Evolutionary conservation across 2,329 filamentous ascomycete species (phyloP).

Genomic region (Talaromyces funiculosus): DNA sequence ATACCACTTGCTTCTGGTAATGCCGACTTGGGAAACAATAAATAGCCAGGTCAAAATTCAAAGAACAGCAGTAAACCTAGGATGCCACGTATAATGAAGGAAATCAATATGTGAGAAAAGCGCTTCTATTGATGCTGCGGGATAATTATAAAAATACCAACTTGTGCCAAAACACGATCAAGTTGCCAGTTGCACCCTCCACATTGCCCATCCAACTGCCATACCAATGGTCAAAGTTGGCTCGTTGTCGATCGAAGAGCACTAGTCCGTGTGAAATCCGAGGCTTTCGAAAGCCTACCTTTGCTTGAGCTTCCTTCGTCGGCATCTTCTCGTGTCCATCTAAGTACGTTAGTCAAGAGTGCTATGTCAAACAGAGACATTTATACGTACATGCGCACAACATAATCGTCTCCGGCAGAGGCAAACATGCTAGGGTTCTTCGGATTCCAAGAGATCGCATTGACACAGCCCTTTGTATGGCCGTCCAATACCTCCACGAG

Average conservation of each 20-base stretch:
- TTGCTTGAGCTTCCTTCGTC: constrained; percentile 21
- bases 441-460: constrained; percentile 86
- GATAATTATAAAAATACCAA: constrained; percentile 9
- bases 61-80: not conserved
- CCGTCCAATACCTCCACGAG: constrained; percentile 71
- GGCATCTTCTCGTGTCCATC: constrained; percentile 33
- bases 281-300: constrained; percentile 26
- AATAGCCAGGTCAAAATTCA: not conserved
- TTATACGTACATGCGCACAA: constrained; percentile 71
- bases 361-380: not conserved
- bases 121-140: constrained; percentile 3
- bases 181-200: not conserved
- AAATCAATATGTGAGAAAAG: constrained; percentile 1
- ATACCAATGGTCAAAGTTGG: constrained; percentile 16
- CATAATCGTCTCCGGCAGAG: constrained; percentile 81
- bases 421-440: constrained; percentile 77
- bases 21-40: not conserved
- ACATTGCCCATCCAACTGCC: not conserved
- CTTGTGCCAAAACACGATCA: constrained; percentile 1
- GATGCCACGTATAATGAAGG: not conserved
- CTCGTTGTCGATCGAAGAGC: constrained; percentile 36
- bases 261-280: constrained; percentile 36
- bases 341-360: constrained; percentile 14
- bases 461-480: constrained; percentile 70
- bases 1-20: not conserved